Conservation (phyloP, 768 basidiomycete species). For the Antrodiella citrinella region DNA sequence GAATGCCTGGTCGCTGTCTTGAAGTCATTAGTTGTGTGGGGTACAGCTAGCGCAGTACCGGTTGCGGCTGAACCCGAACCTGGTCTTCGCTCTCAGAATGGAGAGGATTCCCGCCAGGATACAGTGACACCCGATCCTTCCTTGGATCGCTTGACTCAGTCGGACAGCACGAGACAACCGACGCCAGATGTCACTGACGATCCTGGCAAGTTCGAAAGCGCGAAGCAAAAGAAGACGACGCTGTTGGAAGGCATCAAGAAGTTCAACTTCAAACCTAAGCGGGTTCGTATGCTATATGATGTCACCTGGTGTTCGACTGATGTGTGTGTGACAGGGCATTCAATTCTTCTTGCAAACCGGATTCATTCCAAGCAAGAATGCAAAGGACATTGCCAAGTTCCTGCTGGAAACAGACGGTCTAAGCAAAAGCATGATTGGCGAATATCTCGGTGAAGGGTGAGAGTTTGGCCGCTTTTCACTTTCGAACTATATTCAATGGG, state of each 20-base stretch:
- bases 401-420: slow-evolving; percentile 85
- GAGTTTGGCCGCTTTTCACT: slow-evolving; percentile 19
- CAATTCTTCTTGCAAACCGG: slow-evolving; percentile 83
- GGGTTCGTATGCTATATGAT: slow-evolving; percentile 38
- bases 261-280: slow-evolving; percentile 98
- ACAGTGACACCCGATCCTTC: slow-evolving; percentile 49
- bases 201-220: slow-evolving; percentile 86
- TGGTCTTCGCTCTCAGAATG: slow-evolving; percentile 35
- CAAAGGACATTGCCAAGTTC: slow-evolving; percentile 79
- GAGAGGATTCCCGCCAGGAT: slow-evolving; percentile 48
- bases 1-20: slow-evolving; percentile 88
- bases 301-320: neutral
- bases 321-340: slow-evolving; percentile 54
- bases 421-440: slow-evolving; percentile 93
- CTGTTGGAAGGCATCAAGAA: slow-evolving; percentile 92
- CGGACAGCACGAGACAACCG: slow-evolving; percentile 51
- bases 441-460: slow-evolving; percentile 96
- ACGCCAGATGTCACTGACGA: slow-evolving; percentile 86
- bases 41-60: slow-evolving; percentile 38
- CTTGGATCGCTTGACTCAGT: slow-evolving; percentile 43
- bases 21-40: slow-evolving; percentile 89
- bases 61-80: slow-evolving; percentile 31
- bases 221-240: slow-evolving; percentile 94
- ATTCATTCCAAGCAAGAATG: slow-evolving; percentile 66
- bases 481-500: slow-evolving; percentile 3